Evolutionary conservation across 2,329 filamentous ascomycete genomes (phyloP), one percentile per base, ranked within the genome.

Genomic region (Pseudogymnoascus sp.): DNA sequence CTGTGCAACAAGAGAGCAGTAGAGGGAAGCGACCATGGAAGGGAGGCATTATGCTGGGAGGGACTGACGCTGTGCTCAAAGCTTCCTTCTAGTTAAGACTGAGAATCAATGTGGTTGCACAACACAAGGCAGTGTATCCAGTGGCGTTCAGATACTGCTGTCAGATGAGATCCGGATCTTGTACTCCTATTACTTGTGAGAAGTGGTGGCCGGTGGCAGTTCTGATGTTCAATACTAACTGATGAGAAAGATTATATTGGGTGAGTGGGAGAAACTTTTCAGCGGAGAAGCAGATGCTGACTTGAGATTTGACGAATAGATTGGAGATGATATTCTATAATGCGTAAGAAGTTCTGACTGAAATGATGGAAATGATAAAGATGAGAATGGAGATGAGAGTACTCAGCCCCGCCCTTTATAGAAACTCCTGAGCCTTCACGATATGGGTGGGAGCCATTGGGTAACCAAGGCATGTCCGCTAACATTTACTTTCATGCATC

Each of bases 401-500:
- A 33, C 27, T n/a, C 33, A 33, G 48, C 48, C 48, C 33, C 15
- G 48, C 25, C 33, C 48, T 55, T 55, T 55, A 55, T 55, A 55
- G 48, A 55, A 55, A 55, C 17, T 55, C 15, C 5, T 33, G 9
- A 5, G 29, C 15, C 15, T 33, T 55, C 48, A 33, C 29, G 15
- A 55, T 55, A 55, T 55, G n/a, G 29, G 48, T 55, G 48, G 29
- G 48, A 55, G n/a, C 48, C 27, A 55, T 33, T 55, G 48, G 48
- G 48, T 55, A 55, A 55, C 48, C 48, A 55, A 5, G 29, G 48
- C 48, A 10, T 55, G 48, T 55, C 29, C 13, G 15, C n/a, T 15
- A 33, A 55, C 31, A 55, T 33, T 27, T 9, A 55, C 48, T 5
- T 33, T 55, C 21, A 55, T 55, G 48, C 48, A 55, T 55, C 48